These are phyloP conservation scores for Sphenostylis stenocarpa DNA, from an alignment of 306 rosid species.

Conservation along the genomic window DNA sequence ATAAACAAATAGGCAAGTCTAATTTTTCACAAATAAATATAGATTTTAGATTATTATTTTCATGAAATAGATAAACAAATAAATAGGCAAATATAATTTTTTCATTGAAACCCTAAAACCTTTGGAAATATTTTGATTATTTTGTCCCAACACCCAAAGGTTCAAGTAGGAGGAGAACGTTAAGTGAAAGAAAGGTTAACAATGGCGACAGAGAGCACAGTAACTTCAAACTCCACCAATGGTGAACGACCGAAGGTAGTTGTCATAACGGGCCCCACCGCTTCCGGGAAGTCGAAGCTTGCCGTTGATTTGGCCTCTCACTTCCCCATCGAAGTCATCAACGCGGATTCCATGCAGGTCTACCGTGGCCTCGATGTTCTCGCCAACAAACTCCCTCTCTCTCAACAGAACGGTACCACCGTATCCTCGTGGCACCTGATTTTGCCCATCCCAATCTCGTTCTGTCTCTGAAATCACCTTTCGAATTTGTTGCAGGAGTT, in stretches of 20 bases:
- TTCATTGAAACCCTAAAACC: background rate
- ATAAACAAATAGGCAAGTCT: too few species aligned
- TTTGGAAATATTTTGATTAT: background rate
- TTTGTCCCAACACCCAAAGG: background rate
- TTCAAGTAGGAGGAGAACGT: background rate
- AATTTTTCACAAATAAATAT: too few species aligned
- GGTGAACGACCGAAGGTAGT: slow-evolving; percentile 42
- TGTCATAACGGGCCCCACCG: slow-evolving; percentile 85
- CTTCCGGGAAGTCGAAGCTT: slow-evolving; percentile 81
- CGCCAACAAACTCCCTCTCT: slow-evolving; percentile 72
- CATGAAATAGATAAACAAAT: background rate
- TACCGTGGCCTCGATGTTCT: slow-evolving; percentile 83
- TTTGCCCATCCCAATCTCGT: background rate
- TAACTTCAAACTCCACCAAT: slow-evolving; percentile 41
- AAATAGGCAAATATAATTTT: background rate
- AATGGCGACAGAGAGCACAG: slow-evolving; percentile 27
- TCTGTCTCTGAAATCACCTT: slow-evolving; percentile 19
- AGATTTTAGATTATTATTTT: too few species aligned
- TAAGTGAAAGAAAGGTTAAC: background rate
- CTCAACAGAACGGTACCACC: slow-evolving; percentile 63
- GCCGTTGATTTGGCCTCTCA: slow-evolving; percentile 76
- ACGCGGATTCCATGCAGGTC: slow-evolving; percentile 96
- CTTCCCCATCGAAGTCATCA: slow-evolving; percentile 78
- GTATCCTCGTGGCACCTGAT: background rate
- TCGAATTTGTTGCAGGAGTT: slow-evolving; percentile 54